phyloP scores from a whole-genome alignment of 345 rosid genomes.

The Moringa oleifera region DNA sequence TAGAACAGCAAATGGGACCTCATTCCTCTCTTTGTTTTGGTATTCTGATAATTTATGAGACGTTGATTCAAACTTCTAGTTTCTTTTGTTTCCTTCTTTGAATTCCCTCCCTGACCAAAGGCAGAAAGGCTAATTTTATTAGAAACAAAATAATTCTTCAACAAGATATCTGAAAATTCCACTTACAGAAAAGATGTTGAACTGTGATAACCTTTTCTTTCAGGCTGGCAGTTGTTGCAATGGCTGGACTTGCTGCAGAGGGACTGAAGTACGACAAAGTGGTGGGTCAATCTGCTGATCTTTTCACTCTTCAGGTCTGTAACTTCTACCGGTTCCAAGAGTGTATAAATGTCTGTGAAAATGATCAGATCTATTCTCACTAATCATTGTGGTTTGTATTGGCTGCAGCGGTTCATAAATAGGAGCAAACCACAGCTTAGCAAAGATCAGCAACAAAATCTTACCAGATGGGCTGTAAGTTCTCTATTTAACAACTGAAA shows the following conservation, averaged over 20 bases:
- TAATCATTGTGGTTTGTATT: neutral
- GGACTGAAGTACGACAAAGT: constrained; percentile 88
- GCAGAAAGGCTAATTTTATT: neutral
- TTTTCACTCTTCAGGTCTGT: constrained; percentile 88
- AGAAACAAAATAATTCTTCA: neutral
- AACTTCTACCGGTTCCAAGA: neutral
- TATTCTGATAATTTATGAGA: too few species aligned
- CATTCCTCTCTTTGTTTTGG: too few species aligned
- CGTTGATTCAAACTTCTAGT: too few species aligned
- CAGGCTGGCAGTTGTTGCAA: constrained; percentile 82
- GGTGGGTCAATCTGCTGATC: constrained; percentile 95
- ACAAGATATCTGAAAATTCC: neutral
- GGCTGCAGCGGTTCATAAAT: constrained; percentile 71
- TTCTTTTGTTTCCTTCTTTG: neutral
- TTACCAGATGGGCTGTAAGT: constrained; percentile 96
- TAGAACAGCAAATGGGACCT: too few species aligned
- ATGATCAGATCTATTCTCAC: neutral
- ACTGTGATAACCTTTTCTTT: constrained; percentile 3
- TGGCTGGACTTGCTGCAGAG: constrained; percentile 98
- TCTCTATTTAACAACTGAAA: neutral
- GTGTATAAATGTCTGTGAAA: neutral
- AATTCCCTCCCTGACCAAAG: neutral
- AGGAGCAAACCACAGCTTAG: constrained; percentile 76
- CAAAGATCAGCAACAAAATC: constrained; percentile 90
- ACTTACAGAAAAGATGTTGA: neutral